Evolutionary conservation across 495 filamentous ascomycete species (phyloP).

Genomic region (Aspergillus cristatus): DNA sequence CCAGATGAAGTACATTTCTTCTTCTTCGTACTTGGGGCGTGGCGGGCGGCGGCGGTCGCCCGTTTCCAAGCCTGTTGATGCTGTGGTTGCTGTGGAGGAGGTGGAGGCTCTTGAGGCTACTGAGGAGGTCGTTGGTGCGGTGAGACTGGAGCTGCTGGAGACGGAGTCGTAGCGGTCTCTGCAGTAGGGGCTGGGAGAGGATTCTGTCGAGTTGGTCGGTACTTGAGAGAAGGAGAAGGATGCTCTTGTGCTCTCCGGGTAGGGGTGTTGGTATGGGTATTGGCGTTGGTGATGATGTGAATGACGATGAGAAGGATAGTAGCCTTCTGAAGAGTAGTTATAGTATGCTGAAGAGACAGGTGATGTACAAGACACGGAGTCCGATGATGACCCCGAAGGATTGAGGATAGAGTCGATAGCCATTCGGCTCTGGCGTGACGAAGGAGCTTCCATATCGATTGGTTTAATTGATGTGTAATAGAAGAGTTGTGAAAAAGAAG

Average conservation of each 20-base stretch:
- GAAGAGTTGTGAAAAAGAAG: background rate
- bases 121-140: background rate
- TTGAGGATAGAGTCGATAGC: conserved; percentile 34
- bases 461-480: no score
- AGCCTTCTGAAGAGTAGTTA: conserved; percentile 21
- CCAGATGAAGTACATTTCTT: conserved; percentile 49
- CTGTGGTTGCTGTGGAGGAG: no score
- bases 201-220: conserved; percentile 19
- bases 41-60: conserved; percentile 33
- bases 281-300: conserved; percentile 18
- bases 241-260: conserved; percentile 2
- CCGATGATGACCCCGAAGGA: conserved; percentile 12
- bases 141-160: conserved; percentile 32
- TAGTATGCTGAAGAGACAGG: conserved; percentile 4
- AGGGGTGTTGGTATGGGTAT: conserved; percentile 11
- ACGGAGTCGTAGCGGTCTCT: conserved; percentile 36
- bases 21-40: conserved; percentile 41
- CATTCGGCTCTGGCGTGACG: conserved; percentile 30
- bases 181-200: conserved; percentile 27
- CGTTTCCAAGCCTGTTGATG: no score
- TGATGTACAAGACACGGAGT: conserved; percentile 5
- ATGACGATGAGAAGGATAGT: conserved; percentile 22
- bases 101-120: no score
- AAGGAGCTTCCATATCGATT: conserved; percentile 3
- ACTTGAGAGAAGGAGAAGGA: conserved; percentile 5